Evolutionary conservation across 1,284 basidiomycete genomes (phyloP).

Genomic region (Cerrena zonata): DNA sequence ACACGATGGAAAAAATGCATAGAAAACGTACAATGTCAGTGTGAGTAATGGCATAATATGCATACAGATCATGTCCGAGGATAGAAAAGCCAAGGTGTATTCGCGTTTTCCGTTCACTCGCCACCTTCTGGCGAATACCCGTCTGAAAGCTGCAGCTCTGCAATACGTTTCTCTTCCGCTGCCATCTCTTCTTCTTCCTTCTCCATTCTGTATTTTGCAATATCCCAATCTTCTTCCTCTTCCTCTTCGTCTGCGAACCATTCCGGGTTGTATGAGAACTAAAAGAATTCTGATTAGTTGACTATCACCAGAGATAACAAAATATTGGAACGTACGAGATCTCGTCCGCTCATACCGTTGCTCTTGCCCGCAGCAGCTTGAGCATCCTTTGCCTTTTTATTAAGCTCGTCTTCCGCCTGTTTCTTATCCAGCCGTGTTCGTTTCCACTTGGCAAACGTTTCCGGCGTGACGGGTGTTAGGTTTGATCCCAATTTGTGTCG

Average conservation of each 20-base stretch:
- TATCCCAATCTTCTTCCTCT: constrained; percentile 71
- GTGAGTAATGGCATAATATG: too few species aligned
- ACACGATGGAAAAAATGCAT: neutral
- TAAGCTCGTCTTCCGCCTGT: constrained; percentile 75
- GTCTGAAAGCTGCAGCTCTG: constrained; percentile 21
- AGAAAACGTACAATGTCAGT: neutral
- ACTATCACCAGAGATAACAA: neutral
- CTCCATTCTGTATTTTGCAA: constrained; percentile 56
- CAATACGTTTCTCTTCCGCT: constrained; percentile 37
- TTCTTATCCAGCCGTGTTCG: constrained; percentile 90
- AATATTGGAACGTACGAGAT: constrained; percentile 62
- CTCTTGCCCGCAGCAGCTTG: constrained; percentile 87
- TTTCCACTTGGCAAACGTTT: constrained; percentile 93
- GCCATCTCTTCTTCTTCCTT: constrained; percentile 55
- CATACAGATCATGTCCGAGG: too few species aligned
- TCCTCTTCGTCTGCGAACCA: constrained; percentile 88
- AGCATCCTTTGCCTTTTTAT: constrained; percentile 80
- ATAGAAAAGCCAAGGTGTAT: too few species aligned
- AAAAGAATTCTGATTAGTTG: constrained; percentile 7
- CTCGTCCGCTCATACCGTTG: constrained; percentile 90
- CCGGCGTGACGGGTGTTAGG: constrained; percentile 92
- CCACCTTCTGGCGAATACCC: constrained; percentile 16
- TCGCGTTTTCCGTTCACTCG: too few species aligned
- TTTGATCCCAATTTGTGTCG: constrained; percentile 91
- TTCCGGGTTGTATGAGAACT: constrained; percentile 95